Base-by-base conservation (phyloP, 192 early-diverging fungal genomes). In the Backusella westeae region DNA sequence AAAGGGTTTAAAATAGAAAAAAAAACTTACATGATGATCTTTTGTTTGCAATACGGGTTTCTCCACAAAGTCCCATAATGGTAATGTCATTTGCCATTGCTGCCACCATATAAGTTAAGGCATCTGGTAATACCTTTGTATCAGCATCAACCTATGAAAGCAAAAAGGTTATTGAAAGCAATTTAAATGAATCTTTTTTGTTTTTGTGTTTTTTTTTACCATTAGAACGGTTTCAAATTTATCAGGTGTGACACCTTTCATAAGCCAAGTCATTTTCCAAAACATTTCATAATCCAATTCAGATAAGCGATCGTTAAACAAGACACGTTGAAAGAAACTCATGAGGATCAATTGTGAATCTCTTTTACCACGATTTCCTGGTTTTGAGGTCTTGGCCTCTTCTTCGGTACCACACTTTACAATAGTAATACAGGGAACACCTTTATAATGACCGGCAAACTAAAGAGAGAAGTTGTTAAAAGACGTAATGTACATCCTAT, bases 41-140 rank as follows among this genome's bases (percentile, higher is more conserved):
- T 86, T 98, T 97, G 87, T 99, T 99, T 46, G 92, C 95, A 80
- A 99, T 97, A 79, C 95, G 85, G 29, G 97, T 99, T 83, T 99
- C 97, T 42, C 97, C 97, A 86, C 97, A 99, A 38, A 98, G 86
- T 19, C 97, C 97, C 94, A 99, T 98, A 80, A 99, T 94, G 5
- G 85, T 85, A 63, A 87, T 85, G 84, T 99, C 96, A 78, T 94
- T 95, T 77, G 90, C 90, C 94, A 99, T 96, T 35, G 94, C 94
- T 67, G 91, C 90, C 32, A 98, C 93, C 91, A 99, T 96, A 74
- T 93, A 89, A 34, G 85, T 86, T 52, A 99, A 84, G 36, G 94
- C 91, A 80, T 94, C 92, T 4, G 88, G 86, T 49, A 91, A 85
- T 21, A 97, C 93, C 75, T 88, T 85, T 8, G 95, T 98, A 81